Evolutionary conservation across 2,329 filamentous ascomycete genomes (phyloP).

Genomic region (Trichoderma sp.): DNA sequence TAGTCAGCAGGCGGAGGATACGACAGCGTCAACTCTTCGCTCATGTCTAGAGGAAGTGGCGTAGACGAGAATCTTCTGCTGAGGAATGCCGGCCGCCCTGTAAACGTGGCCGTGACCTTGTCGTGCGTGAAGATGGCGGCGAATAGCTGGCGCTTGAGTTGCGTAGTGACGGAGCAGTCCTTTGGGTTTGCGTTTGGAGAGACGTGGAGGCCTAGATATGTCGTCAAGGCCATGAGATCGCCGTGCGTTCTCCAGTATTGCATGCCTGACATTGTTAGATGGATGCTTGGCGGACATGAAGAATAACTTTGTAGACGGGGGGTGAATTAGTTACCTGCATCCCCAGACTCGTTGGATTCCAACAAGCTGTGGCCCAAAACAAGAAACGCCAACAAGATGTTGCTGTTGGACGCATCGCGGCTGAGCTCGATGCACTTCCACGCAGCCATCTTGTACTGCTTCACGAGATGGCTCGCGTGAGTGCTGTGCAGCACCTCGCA

Average conservation of each 20-base stretch:
- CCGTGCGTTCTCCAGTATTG: conserved; percentile 18
- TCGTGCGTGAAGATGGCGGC: conserved; percentile 17
- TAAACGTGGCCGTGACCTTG: conserved; percentile 18
- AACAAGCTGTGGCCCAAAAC: conserved; percentile 10
- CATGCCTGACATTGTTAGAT: conserved; percentile 6
- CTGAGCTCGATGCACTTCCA: conserved; percentile 18
- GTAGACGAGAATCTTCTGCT: conserved; percentile 15
- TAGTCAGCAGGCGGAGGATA: not conserved
- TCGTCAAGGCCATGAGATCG: conserved; percentile 15
- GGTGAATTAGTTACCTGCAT: conserved; percentile 12
- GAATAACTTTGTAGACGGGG: not conserved
- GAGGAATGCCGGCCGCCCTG: conserved; percentile 14
- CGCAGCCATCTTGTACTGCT: conserved; percentile 3
- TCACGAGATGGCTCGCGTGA: not conserved
- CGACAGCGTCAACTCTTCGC: conserved; percentile 8
- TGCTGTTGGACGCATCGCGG: conserved; percentile 6
- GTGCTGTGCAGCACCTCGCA: not conserved
- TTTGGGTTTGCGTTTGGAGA: not conserved
- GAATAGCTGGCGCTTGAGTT: conserved; percentile 18
- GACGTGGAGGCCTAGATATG: conserved; percentile 18
- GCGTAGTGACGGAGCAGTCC: conserved; percentile 13
- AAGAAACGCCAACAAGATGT: conserved; percentile 1
- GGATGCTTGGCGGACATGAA: not conserved
- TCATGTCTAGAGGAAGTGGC: conserved; percentile 18
- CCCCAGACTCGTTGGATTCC: conserved; percentile 11